These are phyloP conservation scores for Thyridium curvatum DNA, from an alignment of 2,329 filamentous ascomycete genomes.

Conservation along the genomic window DNA sequence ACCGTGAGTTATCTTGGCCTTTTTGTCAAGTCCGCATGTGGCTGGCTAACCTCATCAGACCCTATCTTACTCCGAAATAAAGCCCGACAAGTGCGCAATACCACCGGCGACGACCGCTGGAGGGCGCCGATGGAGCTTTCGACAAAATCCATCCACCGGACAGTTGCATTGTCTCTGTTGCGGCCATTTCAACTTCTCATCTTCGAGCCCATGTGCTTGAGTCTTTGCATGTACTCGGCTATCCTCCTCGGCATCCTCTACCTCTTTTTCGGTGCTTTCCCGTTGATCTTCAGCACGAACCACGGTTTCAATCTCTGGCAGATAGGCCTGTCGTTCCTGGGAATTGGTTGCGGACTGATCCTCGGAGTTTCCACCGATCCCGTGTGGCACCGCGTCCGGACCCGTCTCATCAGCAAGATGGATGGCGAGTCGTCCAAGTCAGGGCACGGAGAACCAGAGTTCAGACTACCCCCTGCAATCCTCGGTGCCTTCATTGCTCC, in stretches of 20 bases:
- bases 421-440: slow-evolving; percentile 29
- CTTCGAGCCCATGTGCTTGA: slow-evolving; percentile 61
- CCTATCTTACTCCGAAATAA: no score
- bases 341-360: slow-evolving; percentile 39
- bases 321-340: slow-evolving; percentile 54
- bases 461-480: slow-evolving; percentile 50
- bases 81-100: background rate
- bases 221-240: slow-evolving; percentile 58
- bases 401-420: slow-evolving; percentile 58
- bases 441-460: slow-evolving; percentile 46
- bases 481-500: slow-evolving; percentile 45
- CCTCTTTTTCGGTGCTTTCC: slow-evolving; percentile 61
- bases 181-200: slow-evolving; percentile 54
- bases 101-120: background rate
- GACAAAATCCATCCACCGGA: slow-evolving; percentile 16
- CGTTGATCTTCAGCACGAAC: slow-evolving; percentile 52
- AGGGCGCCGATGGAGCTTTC: background rate
- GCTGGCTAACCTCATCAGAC: no score
- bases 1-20: no score
- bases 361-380: slow-evolving; percentile 61
- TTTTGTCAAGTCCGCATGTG: no score
- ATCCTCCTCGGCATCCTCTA: slow-evolving; percentile 21
- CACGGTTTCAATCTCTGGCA: slow-evolving; percentile 55
- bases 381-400: slow-evolving; percentile 60
- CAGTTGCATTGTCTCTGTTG: slow-evolving; percentile 33